Base-by-base conservation (phyloP, 805 yeast species). In the Ogataea henricii region DNA sequence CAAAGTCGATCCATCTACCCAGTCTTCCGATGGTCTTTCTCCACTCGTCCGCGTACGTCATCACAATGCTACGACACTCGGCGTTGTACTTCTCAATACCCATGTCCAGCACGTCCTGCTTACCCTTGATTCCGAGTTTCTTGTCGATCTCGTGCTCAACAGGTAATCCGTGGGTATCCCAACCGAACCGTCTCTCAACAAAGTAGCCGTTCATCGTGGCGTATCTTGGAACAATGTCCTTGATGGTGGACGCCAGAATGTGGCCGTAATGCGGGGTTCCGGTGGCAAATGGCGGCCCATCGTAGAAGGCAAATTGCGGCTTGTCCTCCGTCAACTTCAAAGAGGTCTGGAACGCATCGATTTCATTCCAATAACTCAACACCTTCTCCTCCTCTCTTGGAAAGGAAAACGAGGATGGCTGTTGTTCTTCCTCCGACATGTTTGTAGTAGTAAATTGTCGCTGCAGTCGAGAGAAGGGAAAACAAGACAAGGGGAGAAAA, bases 231-330 rank as follows among this genome's bases (percentile, higher is more conserved):
- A 94, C 92, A 57, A 94, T 89, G 73, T 94, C 99, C 70, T 92
- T 94, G 63, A 91, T 89, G 48, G 99, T 94, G 33, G 98, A 94
- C 2, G 98, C 95, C 69, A 94, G 74, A 64, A 94, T 86, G 66
- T 94, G 99, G 54, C 99, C 99, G 68, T 94, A 95, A 69, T 94
- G 99, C 37, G 99, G 99, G 30, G 97, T 89, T 64, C 99, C 99
- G 1, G 99, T 94, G 48, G 99, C 99, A 70, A 94, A 94, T 59
- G 99, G 99, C 7, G 99, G 99, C 23, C 99, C 99, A 72, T 94
- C 99, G 64, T 87, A 94, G 69, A 94, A 94, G 32, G 97, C 82
- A 68, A 91, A 94, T 49, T 84, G 86, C 29, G 96, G 94, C 57
- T 82, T 81, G 47, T 81, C 98, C 66, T 92, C 78, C 38, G 95